phyloP scores from a whole-genome alignment of 192 early-diverging fungal species.

The Mortierella claussenii region DNA sequence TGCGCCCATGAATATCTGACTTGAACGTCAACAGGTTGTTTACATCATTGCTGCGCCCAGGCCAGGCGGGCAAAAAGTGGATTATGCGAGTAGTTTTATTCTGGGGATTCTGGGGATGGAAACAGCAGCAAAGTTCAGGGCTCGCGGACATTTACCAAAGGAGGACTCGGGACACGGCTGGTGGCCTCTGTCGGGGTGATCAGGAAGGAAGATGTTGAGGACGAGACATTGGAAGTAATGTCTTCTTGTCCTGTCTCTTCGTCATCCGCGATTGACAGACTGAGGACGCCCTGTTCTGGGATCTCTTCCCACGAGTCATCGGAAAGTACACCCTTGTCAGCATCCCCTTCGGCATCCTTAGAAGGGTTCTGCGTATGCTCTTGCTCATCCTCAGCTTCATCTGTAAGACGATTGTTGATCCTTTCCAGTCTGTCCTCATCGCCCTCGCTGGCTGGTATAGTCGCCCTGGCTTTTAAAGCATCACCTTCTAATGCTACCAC shows the following conservation, averaged over 20 bases:
- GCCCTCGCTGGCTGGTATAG: not conserved
- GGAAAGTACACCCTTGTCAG: slow-evolving; percentile 10
- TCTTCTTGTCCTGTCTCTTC: not conserved
- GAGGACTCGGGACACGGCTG: slow-evolving; percentile 1
- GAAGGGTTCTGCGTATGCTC: no score
- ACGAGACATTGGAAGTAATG: slow-evolving; percentile 4
- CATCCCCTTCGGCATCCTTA: slow-evolving; percentile 2
- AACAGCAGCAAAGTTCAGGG: no score
- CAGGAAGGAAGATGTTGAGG: slow-evolving; percentile 26
- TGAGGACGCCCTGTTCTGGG: slow-evolving; percentile 10
- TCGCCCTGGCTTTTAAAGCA: no score
- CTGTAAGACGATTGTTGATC: slow-evolving; percentile 3
- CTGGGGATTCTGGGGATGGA: no score
- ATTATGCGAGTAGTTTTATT: no score
- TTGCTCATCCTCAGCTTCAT: not conserved
- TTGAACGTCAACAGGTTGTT: no score
- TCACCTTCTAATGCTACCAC: no score
- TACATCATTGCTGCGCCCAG: no score
- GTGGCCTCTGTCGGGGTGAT: slow-evolving; percentile 11
- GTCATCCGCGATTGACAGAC: slow-evolving; percentile 11
- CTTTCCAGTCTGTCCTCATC: slow-evolving; percentile 10
- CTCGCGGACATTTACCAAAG: not conserved
- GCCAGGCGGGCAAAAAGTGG: no score
- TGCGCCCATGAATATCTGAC: no score
- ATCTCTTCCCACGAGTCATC: slow-evolving; percentile 52